Base-by-base conservation (phyloP, 2,329 filamentous ascomycete genomes). In the Venturia carpophila region DNA sequence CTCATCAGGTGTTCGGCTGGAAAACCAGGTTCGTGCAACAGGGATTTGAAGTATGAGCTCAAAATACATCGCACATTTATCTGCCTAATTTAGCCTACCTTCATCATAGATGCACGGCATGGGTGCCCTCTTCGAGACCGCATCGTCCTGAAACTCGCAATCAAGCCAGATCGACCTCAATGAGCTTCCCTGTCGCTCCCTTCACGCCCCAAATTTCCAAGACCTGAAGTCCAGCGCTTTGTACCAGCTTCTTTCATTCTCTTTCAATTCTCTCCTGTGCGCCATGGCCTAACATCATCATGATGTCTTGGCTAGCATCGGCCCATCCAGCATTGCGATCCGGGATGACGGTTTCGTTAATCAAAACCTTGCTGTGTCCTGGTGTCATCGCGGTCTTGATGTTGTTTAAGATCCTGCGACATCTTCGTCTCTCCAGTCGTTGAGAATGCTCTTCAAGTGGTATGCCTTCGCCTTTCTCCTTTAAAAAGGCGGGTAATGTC, bases 211-310 rank as follows among this genome's bases (percentile, higher is more conserved):
- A 64, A 5, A 64, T 55, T 19, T 64, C 34, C n/a, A 24, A 34
- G 19, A 78, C 73, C 67, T 71, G 73, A 41, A 79, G 66, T 15
- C 64, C 64, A 55, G 39, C 5, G 19, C 39, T 37, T 0, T 75
- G 75, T 1, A 78, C 49, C 34, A 79, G 66, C 5, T 68, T 67
- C 7, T 67, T 47, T 75, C 77, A 79, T 21, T 78, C 72, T 2
- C 61, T 66, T 65, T 73, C 69, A 0, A 74, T 78, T 7, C 78
- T 71, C 69, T 79, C 77, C 37, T 69, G 66, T 0, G 74, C 71
- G 19, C 76, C 68, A n/a, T 72, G 65, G 1, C 68, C 68, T 67
- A 75, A 64, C 75, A 79, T 77, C 34, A 76, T 69, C 13, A 80
- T 60, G 79, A 78, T 1, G 76, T 68, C 0, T 68, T 71, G 0